Percentiles rank a stretch among this genome's conserved stretches.
Conservation (phyloP, 2,329 filamentous ascomycete genomes). For the Aspergillus udagawae region DNA sequence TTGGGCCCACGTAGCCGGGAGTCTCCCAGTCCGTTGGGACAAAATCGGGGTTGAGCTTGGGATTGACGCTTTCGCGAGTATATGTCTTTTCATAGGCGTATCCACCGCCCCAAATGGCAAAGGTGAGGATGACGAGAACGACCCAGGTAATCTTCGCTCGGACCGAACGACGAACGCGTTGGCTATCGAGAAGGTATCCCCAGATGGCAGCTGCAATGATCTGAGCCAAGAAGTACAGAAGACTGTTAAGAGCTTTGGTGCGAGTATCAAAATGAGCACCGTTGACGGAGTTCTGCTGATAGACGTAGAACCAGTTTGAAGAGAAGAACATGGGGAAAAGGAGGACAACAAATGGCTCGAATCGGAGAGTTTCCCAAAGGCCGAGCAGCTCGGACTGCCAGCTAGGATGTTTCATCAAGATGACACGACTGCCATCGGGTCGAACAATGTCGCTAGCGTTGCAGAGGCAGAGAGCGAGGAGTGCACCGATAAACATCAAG, state of each 20-base stretch:
- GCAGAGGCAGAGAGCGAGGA: constrained; percentile 65
- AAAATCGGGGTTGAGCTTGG: constrained; percentile 12
- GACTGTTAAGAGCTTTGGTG: constrained; percentile 67
- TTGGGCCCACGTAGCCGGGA: constrained; percentile 65
- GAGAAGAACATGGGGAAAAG: constrained; percentile 79
- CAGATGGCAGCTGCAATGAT: constrained; percentile 70
- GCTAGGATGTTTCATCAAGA: constrained; percentile 82
- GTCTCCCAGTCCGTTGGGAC: constrained; percentile 59
- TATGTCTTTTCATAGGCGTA: constrained; percentile 68
- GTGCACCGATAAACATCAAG: constrained; percentile 67
- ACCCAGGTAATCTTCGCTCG: constrained; percentile 62
- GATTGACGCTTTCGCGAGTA: constrained; percentile 36
- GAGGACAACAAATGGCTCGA: constrained; percentile 67
- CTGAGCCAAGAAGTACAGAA: constrained; percentile 72
- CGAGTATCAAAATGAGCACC: constrained; percentile 65
- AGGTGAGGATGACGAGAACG: constrained; percentile 63
- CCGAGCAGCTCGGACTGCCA: constrained; percentile 74
- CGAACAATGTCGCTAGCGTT: constrained; percentile 69
- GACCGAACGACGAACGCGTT: constrained; percentile 55
- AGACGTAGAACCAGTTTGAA: constrained; percentile 75
- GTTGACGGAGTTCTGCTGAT: constrained; percentile 72
- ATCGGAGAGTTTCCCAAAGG: constrained; percentile 65
- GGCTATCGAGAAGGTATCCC: constrained; percentile 65
- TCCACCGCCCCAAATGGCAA: constrained; percentile 76
- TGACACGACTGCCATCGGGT: constrained; percentile 70